Conservation (phyloP, 352 stramenopile genomes). For the Phytophthora sp. region DNA sequence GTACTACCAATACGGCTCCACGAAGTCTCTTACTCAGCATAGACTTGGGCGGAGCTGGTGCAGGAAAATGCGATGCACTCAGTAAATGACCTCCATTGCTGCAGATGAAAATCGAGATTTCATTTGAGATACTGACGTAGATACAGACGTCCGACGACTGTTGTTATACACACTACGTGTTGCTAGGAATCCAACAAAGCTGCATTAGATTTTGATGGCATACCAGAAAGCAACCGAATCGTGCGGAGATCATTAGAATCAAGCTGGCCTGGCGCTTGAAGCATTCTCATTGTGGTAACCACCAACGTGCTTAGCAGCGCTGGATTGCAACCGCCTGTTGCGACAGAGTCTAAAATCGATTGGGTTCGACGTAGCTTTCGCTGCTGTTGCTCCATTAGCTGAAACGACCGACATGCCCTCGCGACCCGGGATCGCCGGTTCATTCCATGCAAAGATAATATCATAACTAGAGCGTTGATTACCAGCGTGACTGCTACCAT, state of each 20-base stretch:
- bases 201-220: conserved; percentile 11
- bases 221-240: conserved; percentile 34
- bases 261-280: conserved; percentile 29
- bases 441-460: conserved; percentile 31
- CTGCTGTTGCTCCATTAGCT: conserved; percentile 28
- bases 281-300: conserved; percentile 13
- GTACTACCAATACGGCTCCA: conserved; percentile 2
- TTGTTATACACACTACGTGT: conserved; percentile 36
- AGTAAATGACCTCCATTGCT: conserved; percentile 10
- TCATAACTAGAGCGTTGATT: conserved; percentile 20
- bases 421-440: conserved; percentile 21
- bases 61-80: conserved; percentile 5
- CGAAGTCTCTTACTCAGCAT: conserved; percentile 14
- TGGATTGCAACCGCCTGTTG: conserved; percentile 4
- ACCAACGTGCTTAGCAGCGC: conserved; percentile 28
- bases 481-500: conserved; percentile 23
- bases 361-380: conserved; percentile 9
- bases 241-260: conserved; percentile 16
- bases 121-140: conserved; percentile 13
- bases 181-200: conserved; percentile 20
- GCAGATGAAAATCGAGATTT: conserved; percentile 27
- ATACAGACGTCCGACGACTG: background rate
- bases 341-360: conserved; percentile 18
- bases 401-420: conserved; percentile 23
- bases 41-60: conserved; percentile 1